Conservation (phyloP, 306 rosid species). For the Corylus americana region DNA sequence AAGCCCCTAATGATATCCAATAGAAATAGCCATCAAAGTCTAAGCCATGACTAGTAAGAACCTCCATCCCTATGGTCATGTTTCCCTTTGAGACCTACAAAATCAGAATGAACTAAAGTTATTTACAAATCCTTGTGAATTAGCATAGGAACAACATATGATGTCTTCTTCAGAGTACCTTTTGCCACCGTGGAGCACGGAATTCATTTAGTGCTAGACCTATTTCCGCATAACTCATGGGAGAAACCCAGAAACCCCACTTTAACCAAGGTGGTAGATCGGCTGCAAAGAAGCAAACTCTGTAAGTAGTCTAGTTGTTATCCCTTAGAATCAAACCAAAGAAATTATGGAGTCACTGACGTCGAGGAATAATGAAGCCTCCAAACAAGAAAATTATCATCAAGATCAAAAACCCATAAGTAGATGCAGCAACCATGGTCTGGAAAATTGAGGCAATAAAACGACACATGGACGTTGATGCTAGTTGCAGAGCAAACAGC, state of each 20-base stretch:
- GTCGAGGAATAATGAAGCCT: slow-evolving; percentile 61
- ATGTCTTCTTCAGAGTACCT: slow-evolving; percentile 37
- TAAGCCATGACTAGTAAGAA: slow-evolving; percentile 50
- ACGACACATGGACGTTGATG: slow-evolving; percentile 64
- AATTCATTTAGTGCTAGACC: slow-evolving; percentile 59
- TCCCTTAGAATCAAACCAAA: background rate
- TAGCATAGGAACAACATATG: slow-evolving; percentile 1
- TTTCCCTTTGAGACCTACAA: slow-evolving; percentile 47
- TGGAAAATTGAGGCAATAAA: slow-evolving; percentile 52
- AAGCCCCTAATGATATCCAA: slow-evolving; percentile 55
- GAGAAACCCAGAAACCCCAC: slow-evolving; percentile 68
- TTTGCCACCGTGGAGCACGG: slow-evolving; percentile 65
- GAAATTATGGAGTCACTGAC: slow-evolving; percentile 30
- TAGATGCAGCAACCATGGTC: slow-evolving; percentile 55
- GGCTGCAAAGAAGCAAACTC: slow-evolving; percentile 45
- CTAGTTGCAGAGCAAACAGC: slow-evolving; percentile 48
- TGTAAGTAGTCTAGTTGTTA: slow-evolving; percentile 19
- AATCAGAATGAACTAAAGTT: slow-evolving; percentile 5
- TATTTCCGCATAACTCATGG: slow-evolving; percentile 60
- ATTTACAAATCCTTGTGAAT: slow-evolving; percentile 2
- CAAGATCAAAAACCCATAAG: slow-evolving; percentile 43
- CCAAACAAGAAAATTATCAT: slow-evolving; percentile 56
- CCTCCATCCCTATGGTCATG: slow-evolving; percentile 40
- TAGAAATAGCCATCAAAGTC: slow-evolving; percentile 42
- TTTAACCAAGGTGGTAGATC: slow-evolving; percentile 58